phyloP scores from a whole-genome alignment of 345 rosid species.

The Chamaenerion angustifolium region DNA sequence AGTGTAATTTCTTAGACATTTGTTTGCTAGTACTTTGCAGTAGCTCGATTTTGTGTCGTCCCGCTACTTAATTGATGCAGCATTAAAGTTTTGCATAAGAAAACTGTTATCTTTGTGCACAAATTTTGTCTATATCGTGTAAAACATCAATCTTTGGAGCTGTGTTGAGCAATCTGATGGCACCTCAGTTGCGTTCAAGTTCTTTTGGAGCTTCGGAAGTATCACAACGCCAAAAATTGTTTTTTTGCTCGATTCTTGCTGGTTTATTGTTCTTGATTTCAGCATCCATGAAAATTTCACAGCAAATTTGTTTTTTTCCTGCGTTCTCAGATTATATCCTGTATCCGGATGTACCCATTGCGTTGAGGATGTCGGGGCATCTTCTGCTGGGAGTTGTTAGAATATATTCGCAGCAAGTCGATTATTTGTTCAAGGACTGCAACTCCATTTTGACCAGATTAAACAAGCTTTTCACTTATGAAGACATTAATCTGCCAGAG shows the following conservation, averaged over 20 bases:
- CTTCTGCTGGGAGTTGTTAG: slow-evolving; percentile 84
- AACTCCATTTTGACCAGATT: slow-evolving; percentile 27
- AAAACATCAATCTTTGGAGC: no score
- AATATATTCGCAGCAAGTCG: slow-evolving; percentile 80
- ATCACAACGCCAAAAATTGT: no score
- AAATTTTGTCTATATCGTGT: background rate
- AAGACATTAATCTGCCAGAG: slow-evolving; percentile 53
- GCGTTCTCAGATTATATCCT: slow-evolving; percentile 46
- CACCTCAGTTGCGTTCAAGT: no score
- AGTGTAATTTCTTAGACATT: slow-evolving; percentile 1
- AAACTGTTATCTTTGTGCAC: background rate
- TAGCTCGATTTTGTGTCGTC: background rate
- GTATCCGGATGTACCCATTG: slow-evolving; percentile 62
- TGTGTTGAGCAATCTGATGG: no score
- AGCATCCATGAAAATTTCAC: background rate
- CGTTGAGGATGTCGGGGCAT: slow-evolving; percentile 70
- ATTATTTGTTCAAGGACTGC: slow-evolving; percentile 67
- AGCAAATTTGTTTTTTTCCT: background rate
- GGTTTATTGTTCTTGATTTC: background rate
- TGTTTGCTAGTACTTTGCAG: background rate
- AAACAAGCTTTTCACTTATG: slow-evolving; percentile 36
- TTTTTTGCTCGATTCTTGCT: background rate
- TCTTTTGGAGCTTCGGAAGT: no score
- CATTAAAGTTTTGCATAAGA: no score
- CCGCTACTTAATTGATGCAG: background rate